Conservation (phyloP, 768 basidiomycete species). For the Lentinula raphanica region DNA sequence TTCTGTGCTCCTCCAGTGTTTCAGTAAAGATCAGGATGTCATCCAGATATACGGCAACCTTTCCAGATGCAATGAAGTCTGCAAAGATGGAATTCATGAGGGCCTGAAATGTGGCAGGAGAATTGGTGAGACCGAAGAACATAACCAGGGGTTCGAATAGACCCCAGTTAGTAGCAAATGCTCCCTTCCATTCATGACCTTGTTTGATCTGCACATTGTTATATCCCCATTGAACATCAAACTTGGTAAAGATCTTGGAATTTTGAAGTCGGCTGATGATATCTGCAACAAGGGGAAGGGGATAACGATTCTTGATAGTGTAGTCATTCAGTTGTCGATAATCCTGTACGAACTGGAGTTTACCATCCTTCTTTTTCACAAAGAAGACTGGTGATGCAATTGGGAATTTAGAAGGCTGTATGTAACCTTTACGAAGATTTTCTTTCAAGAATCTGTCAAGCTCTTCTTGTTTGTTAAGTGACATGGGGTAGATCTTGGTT, state of each 20-base stretch:
- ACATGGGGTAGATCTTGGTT: neutral
- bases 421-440: neutral
- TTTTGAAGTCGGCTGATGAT: constrained; percentile 22
- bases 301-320: constrained; percentile 27
- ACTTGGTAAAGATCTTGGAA: constrained; percentile 24
- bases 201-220: constrained; percentile 36
- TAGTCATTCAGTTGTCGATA: constrained; percentile 18
- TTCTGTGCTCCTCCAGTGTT: too few species aligned
- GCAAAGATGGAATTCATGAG: too few species aligned
- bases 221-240: constrained; percentile 36
- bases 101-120: too few species aligned
- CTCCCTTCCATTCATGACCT: constrained; percentile 40
- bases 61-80: too few species aligned
- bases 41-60: too few species aligned
- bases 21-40: too few species aligned
- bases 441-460: neutral
- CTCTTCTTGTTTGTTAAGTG: neutral
- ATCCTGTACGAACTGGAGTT: neutral
- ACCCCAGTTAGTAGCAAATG: too few species aligned
- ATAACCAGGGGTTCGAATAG: too few species aligned
- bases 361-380: neutral
- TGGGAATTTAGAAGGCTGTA: neutral
- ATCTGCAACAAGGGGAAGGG: constrained; percentile 29
- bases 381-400: neutral
- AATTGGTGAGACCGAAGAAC: too few species aligned